These are phyloP conservation scores for Lachnellula cervina DNA, from an alignment of 2,329 filamentous ascomycete species.

Conservation along the genomic window DNA sequence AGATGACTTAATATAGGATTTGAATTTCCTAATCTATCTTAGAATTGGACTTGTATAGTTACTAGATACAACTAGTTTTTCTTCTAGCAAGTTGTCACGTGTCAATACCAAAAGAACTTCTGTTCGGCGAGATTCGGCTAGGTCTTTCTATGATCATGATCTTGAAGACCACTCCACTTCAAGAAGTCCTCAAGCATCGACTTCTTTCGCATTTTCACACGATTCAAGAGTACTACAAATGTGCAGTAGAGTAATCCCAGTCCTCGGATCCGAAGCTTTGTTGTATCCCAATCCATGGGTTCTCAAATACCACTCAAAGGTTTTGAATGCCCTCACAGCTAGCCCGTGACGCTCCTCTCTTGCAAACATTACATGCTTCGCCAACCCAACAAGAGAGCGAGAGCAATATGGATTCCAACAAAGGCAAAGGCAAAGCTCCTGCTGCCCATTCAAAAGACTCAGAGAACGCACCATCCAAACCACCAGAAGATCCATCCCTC, in stretches of 20 bases:
- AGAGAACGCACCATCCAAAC: background rate
- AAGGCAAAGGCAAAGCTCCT: slow-evolving; percentile 4
- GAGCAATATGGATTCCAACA: background rate
- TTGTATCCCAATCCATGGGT: too few relatives aligned
- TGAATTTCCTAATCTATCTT: background rate
- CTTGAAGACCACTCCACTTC: too few relatives aligned
- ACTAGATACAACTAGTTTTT: too few relatives aligned
- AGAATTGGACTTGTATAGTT: background rate
- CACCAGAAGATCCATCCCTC: slow-evolving; percentile 15
- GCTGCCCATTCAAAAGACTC: background rate
- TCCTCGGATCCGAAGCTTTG: too few relatives aligned
- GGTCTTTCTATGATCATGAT: background rate
- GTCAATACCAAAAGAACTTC: background rate
- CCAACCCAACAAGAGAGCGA: background rate
- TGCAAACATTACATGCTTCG: too few relatives aligned
- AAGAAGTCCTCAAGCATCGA: background rate
- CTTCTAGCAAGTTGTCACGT: background rate
- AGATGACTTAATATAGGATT: background rate
- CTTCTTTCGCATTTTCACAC: too few relatives aligned
- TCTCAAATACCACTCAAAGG: too few relatives aligned
- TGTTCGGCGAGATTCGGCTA: background rate
- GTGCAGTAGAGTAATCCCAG: too few relatives aligned
- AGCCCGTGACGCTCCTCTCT: too few relatives aligned
- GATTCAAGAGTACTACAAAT: too few relatives aligned
- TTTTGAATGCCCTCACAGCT: too few relatives aligned